Percentiles rank a stretch among this genome's conserved stretches.
These are phyloP conservation scores for Pythium utonaiense DNA, from an alignment of 352 stramenopile genomes.

Conservation along the genomic window DNA sequence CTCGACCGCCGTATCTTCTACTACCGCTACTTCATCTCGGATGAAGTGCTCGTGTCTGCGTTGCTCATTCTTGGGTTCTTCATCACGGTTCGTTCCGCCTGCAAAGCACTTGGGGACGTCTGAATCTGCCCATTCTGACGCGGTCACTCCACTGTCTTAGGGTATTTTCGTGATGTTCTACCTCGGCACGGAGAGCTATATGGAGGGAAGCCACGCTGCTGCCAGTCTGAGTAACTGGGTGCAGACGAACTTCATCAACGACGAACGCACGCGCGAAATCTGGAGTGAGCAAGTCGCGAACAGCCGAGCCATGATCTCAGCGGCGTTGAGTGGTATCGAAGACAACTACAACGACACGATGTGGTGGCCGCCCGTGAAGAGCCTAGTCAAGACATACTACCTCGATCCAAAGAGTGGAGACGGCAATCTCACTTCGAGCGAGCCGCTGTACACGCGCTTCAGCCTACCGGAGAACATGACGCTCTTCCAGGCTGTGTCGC, in stretches of 20 bases:
- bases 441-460: slow-evolving; percentile 48
- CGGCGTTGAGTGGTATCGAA: slow-evolving; percentile 74
- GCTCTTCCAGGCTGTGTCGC: slow-evolving; percentile 59
- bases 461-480: slow-evolving; percentile 82
- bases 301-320: slow-evolving; percentile 76
- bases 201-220: slow-evolving; percentile 81
- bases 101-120: neutral
- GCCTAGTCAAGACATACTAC: slow-evolving; percentile 82
- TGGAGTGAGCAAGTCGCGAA: slow-evolving; percentile 85
- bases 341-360: slow-evolving; percentile 88
- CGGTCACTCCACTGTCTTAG: slow-evolving; percentile 17
- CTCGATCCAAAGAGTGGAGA: slow-evolving; percentile 60
- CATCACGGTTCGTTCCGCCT: slow-evolving; percentile 45
- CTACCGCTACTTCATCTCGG: slow-evolving; percentile 87
- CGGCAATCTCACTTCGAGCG: slow-evolving; percentile 43
- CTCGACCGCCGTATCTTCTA: slow-evolving; percentile 85
- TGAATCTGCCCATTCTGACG: neutral
- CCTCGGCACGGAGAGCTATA: slow-evolving; percentile 79
- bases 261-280: slow-evolving; percentile 74
- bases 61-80: slow-evolving; percentile 84
- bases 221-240: slow-evolving; percentile 74
- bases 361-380: slow-evolving; percentile 85
- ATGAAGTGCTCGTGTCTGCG: slow-evolving; percentile 80
- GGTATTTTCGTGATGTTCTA: slow-evolving; percentile 81
- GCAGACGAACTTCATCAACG: slow-evolving; percentile 86